Conservation (phyloP, 768 basidiomycete species). For the Amanita molliuscula region DNA sequence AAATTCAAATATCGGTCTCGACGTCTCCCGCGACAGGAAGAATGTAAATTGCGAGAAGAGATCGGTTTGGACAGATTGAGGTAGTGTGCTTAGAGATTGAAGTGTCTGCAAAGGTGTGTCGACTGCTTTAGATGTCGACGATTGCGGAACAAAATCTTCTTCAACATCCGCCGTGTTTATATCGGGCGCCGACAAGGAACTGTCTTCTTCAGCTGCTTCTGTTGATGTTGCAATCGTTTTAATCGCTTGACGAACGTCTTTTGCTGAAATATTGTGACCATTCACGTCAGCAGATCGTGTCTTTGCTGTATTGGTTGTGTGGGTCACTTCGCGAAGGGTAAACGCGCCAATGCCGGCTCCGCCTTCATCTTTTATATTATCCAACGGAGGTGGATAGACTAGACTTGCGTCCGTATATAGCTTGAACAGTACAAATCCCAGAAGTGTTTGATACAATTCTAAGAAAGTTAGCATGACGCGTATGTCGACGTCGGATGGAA, state of each 20-base stretch:
- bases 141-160: conserved; percentile 63
- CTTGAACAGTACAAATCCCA: conserved; percentile 95
- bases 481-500: conserved; percentile 92
- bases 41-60: conserved; percentile 85
- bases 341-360: conserved; percentile 88
- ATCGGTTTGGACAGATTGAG: conserved; percentile 43
- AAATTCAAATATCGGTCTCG: conserved; percentile 90
- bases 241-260: conserved; percentile 53
- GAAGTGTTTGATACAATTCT: conserved; percentile 93
- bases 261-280: conserved; percentile 34
- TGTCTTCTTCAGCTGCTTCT: conserved; percentile 22
- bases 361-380: conserved; percentile 70
- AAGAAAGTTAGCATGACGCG: conserved; percentile 97
- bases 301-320: conserved; percentile 27
- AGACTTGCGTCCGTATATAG: conserved; percentile 92
- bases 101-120: conserved; percentile 53
- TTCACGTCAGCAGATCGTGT: conserved; percentile 32
- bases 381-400: conserved; percentile 91
- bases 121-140: conserved; percentile 39
- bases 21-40: conserved; percentile 89
- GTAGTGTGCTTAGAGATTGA: conserved; percentile 50
- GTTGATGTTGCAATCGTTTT: conserved; percentile 33
- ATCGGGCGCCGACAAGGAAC: conserved; percentile 26
- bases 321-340: conserved; percentile 46
- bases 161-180: conserved; percentile 25